Base-by-base conservation (phyloP, 2,329 filamentous ascomycete species). In the Penicillium sp. region DNA sequence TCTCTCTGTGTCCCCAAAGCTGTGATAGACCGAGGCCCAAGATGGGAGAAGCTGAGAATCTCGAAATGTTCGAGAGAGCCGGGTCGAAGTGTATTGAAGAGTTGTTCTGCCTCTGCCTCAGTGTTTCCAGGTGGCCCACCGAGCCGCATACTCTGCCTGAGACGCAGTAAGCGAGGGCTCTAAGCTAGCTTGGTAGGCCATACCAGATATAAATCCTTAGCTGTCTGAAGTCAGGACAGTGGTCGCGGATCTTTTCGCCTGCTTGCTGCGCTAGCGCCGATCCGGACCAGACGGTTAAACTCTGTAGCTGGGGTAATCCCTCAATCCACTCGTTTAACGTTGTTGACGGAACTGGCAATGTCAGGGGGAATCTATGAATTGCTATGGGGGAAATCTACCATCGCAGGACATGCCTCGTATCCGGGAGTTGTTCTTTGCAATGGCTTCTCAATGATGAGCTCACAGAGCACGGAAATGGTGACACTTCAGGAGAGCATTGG, bases 241-340 rank as follows among this genome's bases (percentile, higher is more conserved):
- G 79, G 26, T 82, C 72, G 26, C 82, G 79, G 52, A 92, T 84
- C 3, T 85, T 81, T 13, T 78, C 76, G 35, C 84, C 83, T 2
- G 83, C 81, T 59, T 85, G 81, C 55, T 84, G 78, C 46, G 82
- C 83, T 1, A 92, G 79, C 9, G 85, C 82, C 45, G 82, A 83
- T 3, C 88, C 89, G 64, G 89, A 85, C 72, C 82, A 87, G 2
- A 91, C 76, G 17, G 85, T 83, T 38, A 92, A 78, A 1, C 81
- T 82, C 58, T 81, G 84, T 8, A 93, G 76, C 29, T 84, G 82
- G 1, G 85, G 81, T 29, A 91, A 75, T 35, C 83, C 80, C 13
- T 85, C 81, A 15, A 86, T 81, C 88, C 89, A 91, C 30, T 74
- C 76, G 0, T 84, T 78, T 5, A 92, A 77, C 5, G 82, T 76